phyloP scores from a whole-genome alignment of 2,329 filamentous ascomycete genomes.

The Aulographum hederae region DNA sequence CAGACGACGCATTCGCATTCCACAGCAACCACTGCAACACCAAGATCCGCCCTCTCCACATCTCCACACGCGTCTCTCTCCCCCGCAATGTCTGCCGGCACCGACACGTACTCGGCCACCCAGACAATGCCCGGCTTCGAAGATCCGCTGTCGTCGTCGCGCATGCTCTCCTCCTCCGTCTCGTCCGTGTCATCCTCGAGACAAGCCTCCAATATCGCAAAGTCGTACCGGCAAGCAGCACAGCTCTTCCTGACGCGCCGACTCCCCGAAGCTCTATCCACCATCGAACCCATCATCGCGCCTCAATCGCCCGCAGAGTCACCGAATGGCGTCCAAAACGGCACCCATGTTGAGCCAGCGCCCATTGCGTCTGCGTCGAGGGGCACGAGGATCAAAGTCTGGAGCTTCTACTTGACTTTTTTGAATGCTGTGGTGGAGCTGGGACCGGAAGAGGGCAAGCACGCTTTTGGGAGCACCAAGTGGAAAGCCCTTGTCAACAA shows the following conservation, averaged over 20 bases:
- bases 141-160: slow-evolving; percentile 33
- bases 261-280: slow-evolving; percentile 73
- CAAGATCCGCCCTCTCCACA: no score
- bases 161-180: slow-evolving; percentile 47
- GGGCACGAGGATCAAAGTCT: slow-evolving; percentile 80
- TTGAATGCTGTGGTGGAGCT: slow-evolving; percentile 82
- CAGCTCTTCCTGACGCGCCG: slow-evolving; percentile 90
- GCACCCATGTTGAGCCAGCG: slow-evolving; percentile 25
- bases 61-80: no score
- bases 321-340: slow-evolving; percentile 8
- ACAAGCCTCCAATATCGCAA: slow-evolving; percentile 58
- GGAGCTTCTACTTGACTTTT: slow-evolving; percentile 90
- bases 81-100: background rate
- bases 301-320: slow-evolving; percentile 26
- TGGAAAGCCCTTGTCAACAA: slow-evolving; percentile 71
- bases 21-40: no score
- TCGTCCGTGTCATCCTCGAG: slow-evolving; percentile 50
- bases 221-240: slow-evolving; percentile 84
- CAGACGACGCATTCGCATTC: no score
- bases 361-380: slow-evolving; percentile 66
- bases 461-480: slow-evolving; percentile 65
- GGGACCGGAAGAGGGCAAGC: slow-evolving; percentile 77
- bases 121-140: slow-evolving; percentile 10
- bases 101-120: slow-evolving; percentile 2
- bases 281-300: slow-evolving; percentile 65